Evolutionary conservation across 2,329 filamentous ascomycete genomes (phyloP).

Genomic region (Clathrospora elynae): DNA sequence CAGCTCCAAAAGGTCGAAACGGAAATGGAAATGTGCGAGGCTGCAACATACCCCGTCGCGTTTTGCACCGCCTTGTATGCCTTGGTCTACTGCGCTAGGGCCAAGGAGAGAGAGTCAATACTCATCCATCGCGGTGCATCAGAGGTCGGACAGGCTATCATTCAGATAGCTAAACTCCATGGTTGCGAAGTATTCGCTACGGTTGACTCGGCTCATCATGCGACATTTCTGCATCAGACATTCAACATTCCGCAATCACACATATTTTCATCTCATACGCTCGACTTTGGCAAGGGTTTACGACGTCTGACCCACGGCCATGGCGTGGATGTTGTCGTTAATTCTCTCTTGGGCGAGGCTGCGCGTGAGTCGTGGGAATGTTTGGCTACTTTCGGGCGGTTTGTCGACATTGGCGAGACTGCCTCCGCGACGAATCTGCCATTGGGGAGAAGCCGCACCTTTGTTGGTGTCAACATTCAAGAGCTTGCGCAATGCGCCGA

Average conservation of each 20-base stretch:
- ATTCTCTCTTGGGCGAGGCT: constrained; percentile 26
- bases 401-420: constrained; percentile 28
- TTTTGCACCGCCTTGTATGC: constrained; percentile 8
- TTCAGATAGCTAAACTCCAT: constrained; percentile 1
- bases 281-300: constrained; percentile 8
- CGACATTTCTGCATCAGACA: constrained; percentile 6
- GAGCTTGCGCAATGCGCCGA: constrained; percentile 3
- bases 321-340: constrained; percentile 46
- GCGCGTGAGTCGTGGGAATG: constrained; percentile 29
- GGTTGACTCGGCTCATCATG: constrained; percentile 16
- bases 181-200: constrained; percentile 17
- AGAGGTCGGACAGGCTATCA: constrained; percentile 4
- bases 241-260: constrained; percentile 24
- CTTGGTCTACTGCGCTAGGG: not conserved
- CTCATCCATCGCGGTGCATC: constrained; percentile 7
- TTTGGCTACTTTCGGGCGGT: constrained; percentile 40
- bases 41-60: constrained; percentile 18
- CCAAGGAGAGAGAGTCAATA: constrained; percentile 1
- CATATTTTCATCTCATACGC: constrained; percentile 24
- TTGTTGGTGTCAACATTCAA: constrained; percentile 9
- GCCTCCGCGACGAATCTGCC: constrained; percentile 5
- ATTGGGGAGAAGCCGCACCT: constrained; percentile 8
- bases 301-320: constrained; percentile 20
- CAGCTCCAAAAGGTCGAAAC: constrained; percentile 17
- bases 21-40: constrained; percentile 17